Percentiles rank a stretch among this genome's conserved stretches.
Evolutionary conservation across 2,329 filamentous ascomycete species (phyloP).

Genomic region (Neonectria coccinea): DNA sequence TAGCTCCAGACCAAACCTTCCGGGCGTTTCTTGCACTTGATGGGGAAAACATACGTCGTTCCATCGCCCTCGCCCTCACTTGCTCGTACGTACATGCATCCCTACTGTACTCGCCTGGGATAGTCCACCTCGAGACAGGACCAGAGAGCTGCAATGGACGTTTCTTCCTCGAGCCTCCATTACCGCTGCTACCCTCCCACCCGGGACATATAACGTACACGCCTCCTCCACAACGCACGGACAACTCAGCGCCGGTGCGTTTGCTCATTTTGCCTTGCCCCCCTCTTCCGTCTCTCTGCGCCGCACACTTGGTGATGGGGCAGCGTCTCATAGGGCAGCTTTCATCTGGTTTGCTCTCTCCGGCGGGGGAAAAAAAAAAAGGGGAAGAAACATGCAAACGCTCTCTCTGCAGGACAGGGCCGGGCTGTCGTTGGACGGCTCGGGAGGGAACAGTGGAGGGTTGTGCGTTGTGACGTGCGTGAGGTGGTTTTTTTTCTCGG

Average conservation of each 20-base stretch:
- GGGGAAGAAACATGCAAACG: constrained; percentile 17
- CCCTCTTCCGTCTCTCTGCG: not conserved
- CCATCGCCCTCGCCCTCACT: too few species aligned
- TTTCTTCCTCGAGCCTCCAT: constrained; percentile 1
- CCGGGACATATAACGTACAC: constrained; percentile 29
- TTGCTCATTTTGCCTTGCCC: not conserved
- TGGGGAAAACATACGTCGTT: not conserved
- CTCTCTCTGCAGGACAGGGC: constrained; percentile 12
- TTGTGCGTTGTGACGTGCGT: constrained; percentile 19
- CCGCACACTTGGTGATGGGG: constrained; percentile 53
- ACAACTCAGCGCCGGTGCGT: constrained; percentile 47
- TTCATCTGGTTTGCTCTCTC: too few species aligned
- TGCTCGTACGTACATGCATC: not conserved
- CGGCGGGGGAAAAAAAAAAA: not conserved
- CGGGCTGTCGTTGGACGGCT: not conserved
- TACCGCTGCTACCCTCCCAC: constrained; percentile 1
- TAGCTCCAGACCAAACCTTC: not conserved
- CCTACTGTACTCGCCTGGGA: too few species aligned
- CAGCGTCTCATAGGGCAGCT: constrained; percentile 54
- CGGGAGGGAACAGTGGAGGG: constrained; percentile 13
- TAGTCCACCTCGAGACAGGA: not conserved
- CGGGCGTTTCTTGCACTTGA: not conserved
- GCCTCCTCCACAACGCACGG: constrained; percentile 48
- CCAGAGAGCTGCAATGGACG: not conserved
- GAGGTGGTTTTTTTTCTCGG: not conserved